Evolutionary conservation across 2,329 filamentous ascomycete genomes (phyloP).

Genomic region (Diaporthe amygdali): DNA sequence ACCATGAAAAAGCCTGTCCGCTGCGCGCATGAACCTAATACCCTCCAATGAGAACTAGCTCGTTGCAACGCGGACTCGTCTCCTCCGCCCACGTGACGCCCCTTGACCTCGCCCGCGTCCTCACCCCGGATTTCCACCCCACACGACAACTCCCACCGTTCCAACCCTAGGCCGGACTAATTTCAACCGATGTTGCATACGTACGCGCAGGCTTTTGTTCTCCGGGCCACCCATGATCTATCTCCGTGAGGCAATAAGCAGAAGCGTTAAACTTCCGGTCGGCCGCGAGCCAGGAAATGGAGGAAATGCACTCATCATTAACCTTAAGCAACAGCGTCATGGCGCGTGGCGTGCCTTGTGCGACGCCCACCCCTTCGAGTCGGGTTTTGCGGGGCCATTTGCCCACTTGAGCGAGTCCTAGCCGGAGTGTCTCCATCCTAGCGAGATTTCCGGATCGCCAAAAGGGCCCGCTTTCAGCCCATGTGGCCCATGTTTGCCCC

Average conservation of each 20-base stretch:
- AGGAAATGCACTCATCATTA: not conserved
- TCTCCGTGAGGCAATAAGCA: not conserved
- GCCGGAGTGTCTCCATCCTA: conserved; percentile 11
- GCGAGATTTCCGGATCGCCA: conserved; percentile 12
- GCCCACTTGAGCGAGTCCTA: not conserved
- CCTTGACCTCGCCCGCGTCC: not conserved
- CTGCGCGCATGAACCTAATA: not conserved
- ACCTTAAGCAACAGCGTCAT: not conserved
- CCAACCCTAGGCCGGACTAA: not conserved
- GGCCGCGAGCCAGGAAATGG: not conserved
- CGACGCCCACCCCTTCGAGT: not conserved
- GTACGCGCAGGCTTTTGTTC: not conserved
- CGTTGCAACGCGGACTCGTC: not conserved
- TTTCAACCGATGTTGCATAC: not conserved
- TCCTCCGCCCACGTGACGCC: conserved; percentile 6
- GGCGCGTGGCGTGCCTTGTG: not conserved
- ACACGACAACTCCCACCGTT: not conserved
- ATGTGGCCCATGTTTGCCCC: not conserved
- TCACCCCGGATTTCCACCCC: not conserved
- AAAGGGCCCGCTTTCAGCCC: not conserved
- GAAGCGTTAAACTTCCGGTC: not conserved
- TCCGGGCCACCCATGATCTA: too few relatives aligned
- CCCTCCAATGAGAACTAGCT: not conserved
- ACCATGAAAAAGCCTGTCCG: too few relatives aligned
- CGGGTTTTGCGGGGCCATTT: not conserved